A percentile compares a stretch with the other conserved stretches of the same genome.
These are phyloP conservation scores for Fagus crenata DNA, from an alignment of 306 rosid genomes.

Conservation along the genomic window DNA sequence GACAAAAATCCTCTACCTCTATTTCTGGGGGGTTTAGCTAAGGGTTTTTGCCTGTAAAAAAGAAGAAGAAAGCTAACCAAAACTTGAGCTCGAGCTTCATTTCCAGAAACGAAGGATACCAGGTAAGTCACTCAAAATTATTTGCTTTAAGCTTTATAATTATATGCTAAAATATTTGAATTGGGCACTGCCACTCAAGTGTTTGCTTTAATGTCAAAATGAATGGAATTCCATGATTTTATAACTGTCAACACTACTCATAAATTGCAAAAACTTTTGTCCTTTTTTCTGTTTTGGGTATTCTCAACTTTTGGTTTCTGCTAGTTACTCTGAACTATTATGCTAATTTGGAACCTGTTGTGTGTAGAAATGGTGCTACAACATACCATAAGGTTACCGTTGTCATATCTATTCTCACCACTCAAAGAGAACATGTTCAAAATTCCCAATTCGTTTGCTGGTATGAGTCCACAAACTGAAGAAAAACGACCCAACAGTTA, in stretches of 20 bases:
- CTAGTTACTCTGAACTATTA: too few species aligned
- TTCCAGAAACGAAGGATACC: not conserved
- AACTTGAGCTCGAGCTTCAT: not conserved
- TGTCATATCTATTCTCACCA: constrained; percentile 32
- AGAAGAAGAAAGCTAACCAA: not conserved
- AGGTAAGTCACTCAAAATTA: not conserved
- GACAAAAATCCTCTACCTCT: too few species aligned
- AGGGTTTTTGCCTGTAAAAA: not conserved
- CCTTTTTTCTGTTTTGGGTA: not conserved
- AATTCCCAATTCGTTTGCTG: constrained; percentile 22
- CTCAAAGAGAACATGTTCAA: constrained; percentile 23
- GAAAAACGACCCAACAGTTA: not conserved
- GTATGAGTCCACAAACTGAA: constrained; percentile 15
- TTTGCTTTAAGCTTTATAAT: too few species aligned
- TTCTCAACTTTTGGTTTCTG: not conserved
- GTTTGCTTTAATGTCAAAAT: not conserved
- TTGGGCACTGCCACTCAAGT: not conserved
- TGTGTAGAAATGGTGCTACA: constrained; percentile 53
- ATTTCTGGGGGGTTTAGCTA: not conserved
- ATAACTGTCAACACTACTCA: not conserved
- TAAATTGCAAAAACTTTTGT: not conserved
- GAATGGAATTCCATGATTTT: not conserved
- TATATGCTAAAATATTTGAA: not conserved
- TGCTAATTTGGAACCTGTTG: not conserved
- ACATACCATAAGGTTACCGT: constrained; percentile 28